Base-by-base conservation (phyloP, 306 rosid species). In the Prunus mume region DNA sequence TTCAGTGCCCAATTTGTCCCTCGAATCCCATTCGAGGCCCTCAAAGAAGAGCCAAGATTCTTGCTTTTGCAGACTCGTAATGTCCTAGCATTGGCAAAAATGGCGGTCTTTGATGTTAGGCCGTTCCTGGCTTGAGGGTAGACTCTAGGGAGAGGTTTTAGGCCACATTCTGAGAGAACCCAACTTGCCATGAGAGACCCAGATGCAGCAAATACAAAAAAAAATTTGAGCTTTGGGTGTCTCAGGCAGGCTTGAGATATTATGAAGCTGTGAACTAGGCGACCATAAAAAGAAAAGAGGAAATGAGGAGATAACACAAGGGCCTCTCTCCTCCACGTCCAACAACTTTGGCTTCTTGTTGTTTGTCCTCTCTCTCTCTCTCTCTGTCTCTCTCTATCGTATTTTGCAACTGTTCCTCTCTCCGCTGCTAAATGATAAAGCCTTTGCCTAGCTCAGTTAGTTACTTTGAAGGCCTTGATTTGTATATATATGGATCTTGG, bases 161-260 rank as follows among this genome's bases (percentile, higher is more conserved):
- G 70, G 74, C 91, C 96, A 77, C 97, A 96, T 86, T 96, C 96
- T 74, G 99, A 92, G 78, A 91, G 71, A 68, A 96, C 93, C 92
- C 89, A 87, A 60, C 87, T 86, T 73, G 96, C 98, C 99, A 96
- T 92, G 25, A 68, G 83, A 81, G 80, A 85, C 86, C 81, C 83
- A 68, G 88, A 78, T 56, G 81, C 50, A 71, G 76, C 43, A 46
- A 17, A 38, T 19, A 34, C 41, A 52, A 72, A 28, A 28, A 34
- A 62, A 72, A 49, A 45, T 9, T 28, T 49, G 49, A 73, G 55
- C 49, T 54, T 69, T 54, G 78, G 75, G 76, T 45, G 55, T 51
- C 55, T 34, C 43, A 34, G 1, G 41, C 41, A 34, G 41, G 41
- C 41, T 34, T 34, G 41, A 34, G 43, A 0, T 34, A 34, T 34